Evolutionary conservation across 305 asterid species (phyloP), one percentile per base, ranked within the genome.

Genomic region (Fraxinus sp.): DNA sequence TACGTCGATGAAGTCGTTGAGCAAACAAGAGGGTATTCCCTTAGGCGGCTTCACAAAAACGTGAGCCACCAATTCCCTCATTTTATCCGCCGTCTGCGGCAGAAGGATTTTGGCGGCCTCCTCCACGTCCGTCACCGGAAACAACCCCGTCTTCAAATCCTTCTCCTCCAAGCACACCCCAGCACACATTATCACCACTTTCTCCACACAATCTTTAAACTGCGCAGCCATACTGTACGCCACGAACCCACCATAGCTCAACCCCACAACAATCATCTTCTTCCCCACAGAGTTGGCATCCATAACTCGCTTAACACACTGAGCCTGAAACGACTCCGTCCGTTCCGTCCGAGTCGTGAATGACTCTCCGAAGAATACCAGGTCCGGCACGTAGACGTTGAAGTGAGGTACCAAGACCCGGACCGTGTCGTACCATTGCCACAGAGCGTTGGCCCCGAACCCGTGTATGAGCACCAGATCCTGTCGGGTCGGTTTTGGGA

Each of bases 191-290:
- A 92, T 81, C 88, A 92, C 97, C 79, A 89, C 90, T 82, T 79
- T 87, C 87, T 86, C 95, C 80, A 92, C 88, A 13, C 85, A 79
- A 55, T 89, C 95, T 78, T 20, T 78, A 37, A 85, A 92, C 85
- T 90, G 92, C 78, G 86, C 91, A 77, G 95, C 97, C 91, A 91
- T 80, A 77, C 93, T 85, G 77, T 92, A 92, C 59, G 92, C 97
- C 77, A 92, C 97, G 77, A 92, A 92, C 32, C 97, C 97, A 6
- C 97, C 97, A 81, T 92, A 92, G 82, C 97, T 92, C 87, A 92
- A 84, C 76, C 96, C 96, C 24, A 89, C 88, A 52, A 88, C 85
- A 68, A 75, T 80, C 89, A 86, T 82, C 76, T 79, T 82, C 76
- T 79, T 84, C 82, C 10, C 78, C 74, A 91, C 96, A 24, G 86